Conservation (phyloP, 179 eudicot species). For the Amaranthus tricolor region DNA sequence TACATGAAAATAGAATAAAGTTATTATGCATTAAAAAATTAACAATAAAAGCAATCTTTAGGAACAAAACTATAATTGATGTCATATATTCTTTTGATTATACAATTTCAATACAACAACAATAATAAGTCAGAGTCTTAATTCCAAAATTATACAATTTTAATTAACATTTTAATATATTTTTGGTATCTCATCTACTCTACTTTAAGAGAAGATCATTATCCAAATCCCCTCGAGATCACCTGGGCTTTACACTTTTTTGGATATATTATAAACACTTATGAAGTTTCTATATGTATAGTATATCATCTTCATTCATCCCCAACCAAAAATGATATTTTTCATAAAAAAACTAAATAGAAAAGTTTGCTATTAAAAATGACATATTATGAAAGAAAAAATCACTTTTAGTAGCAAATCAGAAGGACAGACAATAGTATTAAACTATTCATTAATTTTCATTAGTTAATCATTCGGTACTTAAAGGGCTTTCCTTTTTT, state of each 20-base stretch:
- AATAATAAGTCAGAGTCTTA: neutral
- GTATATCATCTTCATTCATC: conserved; percentile 24
- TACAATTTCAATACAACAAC: no score
- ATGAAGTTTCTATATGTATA: conserved; percentile 32
- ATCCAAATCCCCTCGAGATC: neutral
- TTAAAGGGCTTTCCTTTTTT: conserved; percentile 33
- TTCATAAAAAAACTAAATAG: neutral
- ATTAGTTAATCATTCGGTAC: neutral
- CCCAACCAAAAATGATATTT: conserved; percentile 11
- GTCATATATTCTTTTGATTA: no score
- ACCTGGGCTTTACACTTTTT: conserved; percentile 13
- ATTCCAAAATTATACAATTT: conserved; percentile 14
- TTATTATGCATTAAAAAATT: no score
- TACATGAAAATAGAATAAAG: no score
- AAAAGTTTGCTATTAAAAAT: conserved; percentile 1
- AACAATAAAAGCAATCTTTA: no score
- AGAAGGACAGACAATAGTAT: neutral
- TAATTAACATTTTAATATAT: conserved; percentile 8
- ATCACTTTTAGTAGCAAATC: no score
- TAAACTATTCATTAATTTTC: neutral
- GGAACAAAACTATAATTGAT: no score
- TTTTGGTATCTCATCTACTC: conserved; percentile 13
- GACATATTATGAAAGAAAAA: neutral
- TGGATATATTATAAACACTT: conserved; percentile 34
- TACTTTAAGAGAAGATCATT: conserved; percentile 26